Conservation (phyloP, 768 basidiomycete species). For the Pleurotus giganteus region DNA sequence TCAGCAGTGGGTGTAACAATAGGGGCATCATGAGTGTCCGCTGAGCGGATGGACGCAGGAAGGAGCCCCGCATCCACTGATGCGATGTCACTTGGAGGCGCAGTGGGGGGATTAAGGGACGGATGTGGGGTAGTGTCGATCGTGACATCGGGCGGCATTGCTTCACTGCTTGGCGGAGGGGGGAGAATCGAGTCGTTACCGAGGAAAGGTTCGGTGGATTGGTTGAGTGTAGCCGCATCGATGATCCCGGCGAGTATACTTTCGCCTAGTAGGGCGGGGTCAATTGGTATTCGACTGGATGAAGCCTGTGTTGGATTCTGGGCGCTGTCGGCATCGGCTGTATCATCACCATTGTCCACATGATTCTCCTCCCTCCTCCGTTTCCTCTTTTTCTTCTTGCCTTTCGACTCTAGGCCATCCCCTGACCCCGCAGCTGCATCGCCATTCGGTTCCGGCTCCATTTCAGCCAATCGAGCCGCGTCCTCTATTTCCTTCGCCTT, state of each 20-base stretch:
- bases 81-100: neutral
- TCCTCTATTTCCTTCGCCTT: conserved; percentile 74
- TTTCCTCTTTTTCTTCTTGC: conserved; percentile 25
- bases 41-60: no score
- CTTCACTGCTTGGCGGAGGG: neutral
- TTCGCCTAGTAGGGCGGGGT: conserved; percentile 58
- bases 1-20: conserved; percentile 6
- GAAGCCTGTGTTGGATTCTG: conserved; percentile 18
- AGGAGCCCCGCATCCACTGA: no score
- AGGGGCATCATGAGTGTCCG: neutral
- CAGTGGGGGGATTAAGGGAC: conserved; percentile 3
- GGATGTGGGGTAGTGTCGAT: conserved; percentile 3
- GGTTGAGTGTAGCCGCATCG: conserved; percentile 36
- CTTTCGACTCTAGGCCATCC: conserved; percentile 22
- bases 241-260: conserved; percentile 66
- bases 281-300: conserved; percentile 37
- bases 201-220: conserved; percentile 34
- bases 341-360: conserved; percentile 29
- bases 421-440: conserved; percentile 23
- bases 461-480: conserved; percentile 42
- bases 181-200: neutral
- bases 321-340: conserved; percentile 23
- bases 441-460: conserved; percentile 26
- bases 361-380: conserved; percentile 37
- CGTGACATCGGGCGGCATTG: conserved; percentile 1